Evolutionary conservation across 352 stramenopile genomes (phyloP).

Genomic region (Pythium plurisporium): DNA sequence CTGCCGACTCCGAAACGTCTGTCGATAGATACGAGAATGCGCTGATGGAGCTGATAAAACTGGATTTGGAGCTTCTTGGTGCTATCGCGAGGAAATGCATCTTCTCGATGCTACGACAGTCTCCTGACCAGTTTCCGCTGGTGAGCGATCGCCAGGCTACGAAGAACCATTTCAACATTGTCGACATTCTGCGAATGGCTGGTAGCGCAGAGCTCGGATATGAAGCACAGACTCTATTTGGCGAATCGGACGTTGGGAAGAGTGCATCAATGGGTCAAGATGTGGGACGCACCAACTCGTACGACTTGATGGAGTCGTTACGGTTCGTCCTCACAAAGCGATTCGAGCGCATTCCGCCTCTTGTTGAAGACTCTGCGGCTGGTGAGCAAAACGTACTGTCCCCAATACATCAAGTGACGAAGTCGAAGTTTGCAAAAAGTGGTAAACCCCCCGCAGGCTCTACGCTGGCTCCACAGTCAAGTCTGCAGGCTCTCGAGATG

Average conservation of each 20-base stretch:
- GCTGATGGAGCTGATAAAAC: conserved; percentile 26
- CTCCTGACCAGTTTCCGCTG: conserved; percentile 52
- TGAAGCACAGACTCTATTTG: conserved; percentile 33
- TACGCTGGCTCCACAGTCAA: neutral
- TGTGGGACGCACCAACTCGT: neutral
- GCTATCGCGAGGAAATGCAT: conserved; percentile 54
- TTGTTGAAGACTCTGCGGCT: neutral
- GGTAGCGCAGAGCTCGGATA: conserved; percentile 49
- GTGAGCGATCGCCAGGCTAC: conserved; percentile 15
- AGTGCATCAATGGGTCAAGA: neutral
- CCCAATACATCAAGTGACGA: conserved; percentile 1
- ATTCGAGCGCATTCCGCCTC: conserved; percentile 33
- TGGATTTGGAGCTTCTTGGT: conserved; percentile 50
- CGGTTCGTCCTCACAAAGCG: conserved; percentile 49
- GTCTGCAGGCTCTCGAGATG: neutral
- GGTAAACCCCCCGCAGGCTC: neutral
- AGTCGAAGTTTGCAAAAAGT: conserved; percentile 6
- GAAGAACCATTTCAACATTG: conserved; percentile 41
- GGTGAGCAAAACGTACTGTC: neutral
- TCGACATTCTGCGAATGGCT: conserved; percentile 50
- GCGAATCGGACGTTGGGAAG: conserved; percentile 8
- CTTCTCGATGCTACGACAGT: conserved; percentile 54
- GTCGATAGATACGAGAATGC: conserved; percentile 40
- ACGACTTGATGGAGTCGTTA: conserved; percentile 37
- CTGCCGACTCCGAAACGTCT: conserved; percentile 29